Base-by-base conservation (phyloP, 306 rosid species). In the Lathyrus oleraceus region DNA sequence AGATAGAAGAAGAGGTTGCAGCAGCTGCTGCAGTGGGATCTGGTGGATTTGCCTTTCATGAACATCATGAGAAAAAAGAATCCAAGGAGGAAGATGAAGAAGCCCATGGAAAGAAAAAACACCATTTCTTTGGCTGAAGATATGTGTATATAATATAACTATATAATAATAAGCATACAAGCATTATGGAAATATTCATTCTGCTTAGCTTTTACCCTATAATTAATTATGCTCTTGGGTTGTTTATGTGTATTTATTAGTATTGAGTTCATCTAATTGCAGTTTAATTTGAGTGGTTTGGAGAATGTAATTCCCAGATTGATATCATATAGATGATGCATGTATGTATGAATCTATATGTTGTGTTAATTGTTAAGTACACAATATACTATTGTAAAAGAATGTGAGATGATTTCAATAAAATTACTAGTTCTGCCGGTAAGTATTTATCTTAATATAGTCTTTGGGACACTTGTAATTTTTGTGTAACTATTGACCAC, bases 11-110 rank as follows among this genome's bases (percentile, higher is more conserved):
- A 76, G 96, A 91, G 78, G 17, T 87, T 12, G 93, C 87, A 8
- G 93, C 85, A 0, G 87, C 13, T 0, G 88, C 82, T 3, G 89
- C 91, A 3, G 86, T 87, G 1, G 96, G 86, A 70, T 42, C 87
- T 1, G 97, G 93, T 11, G 96, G 97, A 0, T 87, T 54, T 17
- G 91, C 87, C 48, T 85, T 91, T 75, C 96, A 91, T 36, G 97
- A 91, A 81, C 93, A 77, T 45, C 93, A 84, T 44, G 91, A 87
- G 21, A 85, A 87, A 70, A 80, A 87, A 71, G 89, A 91, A 64
- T 12, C 89, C 1, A 69, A 85, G 67, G 72, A 87, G 42, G 73
- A 87, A 66, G 89, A 82, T 7, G 82, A 84, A 42, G 88, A 91
- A 72, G 76, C 87, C 63, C 90, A 84, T 9, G 88, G 88, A 69